Evolutionary conservation across 768 basidiomycete species (phyloP).

Genomic region (Coprinopsis marcescibilis): DNA sequence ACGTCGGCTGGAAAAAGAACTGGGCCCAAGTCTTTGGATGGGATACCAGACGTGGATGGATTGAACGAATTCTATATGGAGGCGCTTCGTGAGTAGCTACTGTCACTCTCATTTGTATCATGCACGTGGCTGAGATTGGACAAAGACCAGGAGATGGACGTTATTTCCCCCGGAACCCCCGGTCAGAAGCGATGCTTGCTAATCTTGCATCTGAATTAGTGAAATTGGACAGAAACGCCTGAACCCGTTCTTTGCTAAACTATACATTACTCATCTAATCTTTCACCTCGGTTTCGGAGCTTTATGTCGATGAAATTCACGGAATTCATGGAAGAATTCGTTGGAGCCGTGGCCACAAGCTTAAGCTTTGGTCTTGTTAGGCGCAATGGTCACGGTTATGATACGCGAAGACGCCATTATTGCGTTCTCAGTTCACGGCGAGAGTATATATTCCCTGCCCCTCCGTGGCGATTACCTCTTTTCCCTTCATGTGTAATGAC

Average conservation of each 20-base stretch:
- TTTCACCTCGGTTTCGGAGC: too few relatives aligned
- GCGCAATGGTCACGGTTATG: too few relatives aligned
- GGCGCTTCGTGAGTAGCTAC: conserved; percentile 60
- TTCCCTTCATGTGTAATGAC: too few relatives aligned
- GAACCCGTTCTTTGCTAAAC: conserved; percentile 7
- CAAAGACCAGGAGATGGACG: conserved; percentile 60
- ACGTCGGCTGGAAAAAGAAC: conserved; percentile 70
- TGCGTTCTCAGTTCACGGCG: conserved; percentile 9
- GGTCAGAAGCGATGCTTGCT: conserved; percentile 60
- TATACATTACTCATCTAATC: background rate
- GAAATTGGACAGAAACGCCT: conserved; percentile 46
- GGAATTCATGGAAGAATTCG: too few relatives aligned
- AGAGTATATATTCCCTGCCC: conserved; percentile 1
- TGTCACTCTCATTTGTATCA: background rate
- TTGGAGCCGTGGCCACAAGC: too few relatives aligned
- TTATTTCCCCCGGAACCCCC: conserved; percentile 62
- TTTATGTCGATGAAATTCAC: too few relatives aligned
- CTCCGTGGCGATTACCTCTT: too few relatives aligned
- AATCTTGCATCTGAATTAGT: conserved; percentile 59
- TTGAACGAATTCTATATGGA: conserved; percentile 50
- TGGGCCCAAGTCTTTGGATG: conserved; percentile 66
- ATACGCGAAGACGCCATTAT: conserved; percentile 18
- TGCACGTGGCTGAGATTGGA: background rate
- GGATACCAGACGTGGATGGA: conserved; percentile 45
- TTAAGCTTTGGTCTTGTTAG: background rate